Base-by-base conservation (phyloP, 192 early-diverging fungal species). In the Phlyctochytrium planicorne region DNA sequence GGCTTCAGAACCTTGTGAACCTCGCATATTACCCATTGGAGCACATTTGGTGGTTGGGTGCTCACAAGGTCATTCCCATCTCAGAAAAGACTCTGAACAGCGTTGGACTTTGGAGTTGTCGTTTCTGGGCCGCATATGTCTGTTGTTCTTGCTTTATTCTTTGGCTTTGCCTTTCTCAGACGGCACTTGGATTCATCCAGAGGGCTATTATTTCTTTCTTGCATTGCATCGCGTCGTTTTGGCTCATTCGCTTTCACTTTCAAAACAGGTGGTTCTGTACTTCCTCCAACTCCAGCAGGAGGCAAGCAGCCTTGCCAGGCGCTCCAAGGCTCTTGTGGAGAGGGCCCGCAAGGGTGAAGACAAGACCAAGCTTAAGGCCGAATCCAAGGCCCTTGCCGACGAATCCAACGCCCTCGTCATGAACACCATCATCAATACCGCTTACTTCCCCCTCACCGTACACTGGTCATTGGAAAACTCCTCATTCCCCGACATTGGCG, bases 111-210 rank as follows among this genome's bases (percentile, higher is more conserved):
- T 98, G 96, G 96, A 89, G 87, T 59, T 98, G 96, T 71, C 84
- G 96, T 31, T 95, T 95, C 88, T 98, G 96, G 96, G 96, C 94
- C 0, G 83, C 80, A 25, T 96, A 95, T 82, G 93, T 96, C 25
- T 40, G 70, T 50, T n/a, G 40, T 14, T n/a, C 10, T 50, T 50
- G n/a, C 40, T 10, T 50, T 50, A n/a, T 50, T 14, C 40, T 50
- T 50, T 14, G n/a, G 40, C n/a, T 50, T 50, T 50, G 40, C n/a
- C 10, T n/a, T 14, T 50, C n/a, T n/a, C n/a, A n/a, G n/a, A n/a
- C n/a, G n/a, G n/a, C n/a, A n/a, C n/a, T n/a, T n/a, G n/a, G n/a
- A n/a, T 47, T 47, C 10, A 47, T 47, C 40, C 6, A 47, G 40
- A 6, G 6, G 40, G 20, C 40, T 47, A 47, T 47, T 47, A 14